Conservation (phyloP, 2,329 filamentous ascomycete genomes). For the Aspergillus fructus region DNA sequence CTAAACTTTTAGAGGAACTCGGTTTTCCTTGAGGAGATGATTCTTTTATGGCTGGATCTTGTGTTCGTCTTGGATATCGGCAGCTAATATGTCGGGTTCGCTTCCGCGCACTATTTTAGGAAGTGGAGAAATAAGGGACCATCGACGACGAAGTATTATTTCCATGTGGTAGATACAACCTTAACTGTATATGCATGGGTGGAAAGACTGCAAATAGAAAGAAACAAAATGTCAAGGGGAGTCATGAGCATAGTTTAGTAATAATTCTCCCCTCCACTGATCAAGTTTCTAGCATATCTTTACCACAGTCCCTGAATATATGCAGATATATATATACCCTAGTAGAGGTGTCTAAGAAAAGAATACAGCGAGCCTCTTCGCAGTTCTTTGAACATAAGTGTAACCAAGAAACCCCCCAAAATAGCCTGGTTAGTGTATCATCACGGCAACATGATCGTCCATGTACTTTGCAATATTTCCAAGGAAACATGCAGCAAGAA, state of each 20-base stretch:
- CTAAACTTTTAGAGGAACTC: too few species aligned
- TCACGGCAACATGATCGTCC: conserved; percentile 59
- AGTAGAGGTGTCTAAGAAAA: not conserved
- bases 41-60: too few species aligned
- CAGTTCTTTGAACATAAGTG: not conserved
- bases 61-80: not conserved
- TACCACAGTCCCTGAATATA: not conserved
- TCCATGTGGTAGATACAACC: too few species aligned
- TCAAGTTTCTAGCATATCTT: not conserved
- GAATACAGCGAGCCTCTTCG: not conserved
- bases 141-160: not conserved
- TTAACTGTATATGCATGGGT: not conserved
- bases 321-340: not conserved
- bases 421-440: conserved; percentile 25
- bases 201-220: not conserved
- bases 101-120: not conserved
- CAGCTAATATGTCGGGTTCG: not conserved
- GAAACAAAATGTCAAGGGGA: not conserved
- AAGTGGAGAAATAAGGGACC: not conserved
- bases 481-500: conserved; percentile 59
- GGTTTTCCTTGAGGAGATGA: too few species aligned
- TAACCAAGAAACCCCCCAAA: not conserved
- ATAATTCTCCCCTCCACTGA: not conserved
- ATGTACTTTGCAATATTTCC: conserved; percentile 60
- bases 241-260: not conserved